Evolutionary conservation across 257 asterid species (phyloP).

Genomic region (Solanum rostratum): DNA sequence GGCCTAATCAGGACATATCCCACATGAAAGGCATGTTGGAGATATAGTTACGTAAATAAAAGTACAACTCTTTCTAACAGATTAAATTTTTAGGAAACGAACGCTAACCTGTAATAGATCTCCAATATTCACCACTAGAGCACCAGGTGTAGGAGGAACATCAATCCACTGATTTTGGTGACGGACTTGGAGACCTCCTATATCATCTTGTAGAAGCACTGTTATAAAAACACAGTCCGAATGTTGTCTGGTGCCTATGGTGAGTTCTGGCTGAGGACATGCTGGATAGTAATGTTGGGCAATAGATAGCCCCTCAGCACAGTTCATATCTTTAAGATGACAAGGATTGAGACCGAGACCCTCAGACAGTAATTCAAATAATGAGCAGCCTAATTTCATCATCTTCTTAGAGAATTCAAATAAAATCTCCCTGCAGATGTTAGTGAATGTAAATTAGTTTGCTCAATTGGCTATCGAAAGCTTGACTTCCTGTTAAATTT

Average conservation of each 20-base stretch:
- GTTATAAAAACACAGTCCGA: background rate
- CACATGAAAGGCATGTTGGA: background rate
- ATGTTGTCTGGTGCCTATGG: background rate
- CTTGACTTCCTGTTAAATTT: background rate
- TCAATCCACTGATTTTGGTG: constrained; percentile 2
- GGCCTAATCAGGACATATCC: background rate
- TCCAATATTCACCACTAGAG: background rate
- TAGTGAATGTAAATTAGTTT: background rate
- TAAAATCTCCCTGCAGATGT: constrained; percentile 15
- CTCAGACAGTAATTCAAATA: background rate
- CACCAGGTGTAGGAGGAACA: background rate
- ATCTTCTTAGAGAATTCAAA: constrained; percentile 12
- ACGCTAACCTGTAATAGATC: background rate
- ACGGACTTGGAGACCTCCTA: constrained; percentile 2
- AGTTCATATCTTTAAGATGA: background rate
- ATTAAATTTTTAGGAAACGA: background rate
- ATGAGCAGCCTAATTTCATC: constrained; percentile 18
- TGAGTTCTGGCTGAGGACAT: constrained; percentile 5
- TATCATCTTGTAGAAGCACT: background rate
- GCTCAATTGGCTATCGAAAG: background rate
- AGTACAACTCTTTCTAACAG: background rate
- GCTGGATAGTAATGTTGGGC: background rate
- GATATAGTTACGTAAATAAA: background rate
- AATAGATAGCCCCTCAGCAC: background rate
- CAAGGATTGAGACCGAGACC: background rate